Percentiles rank a stretch among this genome's conserved stretches.
These are phyloP conservation scores for Pichia sp. DNA, from an alignment of 1,139 yeast species.

Conservation along the genomic window DNA sequence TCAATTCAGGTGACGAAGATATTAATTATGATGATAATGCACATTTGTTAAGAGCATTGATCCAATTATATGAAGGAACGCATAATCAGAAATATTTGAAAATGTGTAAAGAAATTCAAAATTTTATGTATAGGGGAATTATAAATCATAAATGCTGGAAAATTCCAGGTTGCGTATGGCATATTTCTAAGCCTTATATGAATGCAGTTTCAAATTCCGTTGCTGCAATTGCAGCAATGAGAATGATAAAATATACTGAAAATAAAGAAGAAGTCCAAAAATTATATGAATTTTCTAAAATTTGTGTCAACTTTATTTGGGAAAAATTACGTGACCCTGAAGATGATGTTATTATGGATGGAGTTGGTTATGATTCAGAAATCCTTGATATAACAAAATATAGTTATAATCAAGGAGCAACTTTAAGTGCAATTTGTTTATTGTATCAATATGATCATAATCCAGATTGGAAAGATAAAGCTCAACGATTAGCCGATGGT, in stretches of 20 bases:
- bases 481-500: slow-evolving; percentile 56
- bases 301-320: slow-evolving; percentile 35
- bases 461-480: slow-evolving; percentile 48
- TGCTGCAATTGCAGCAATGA: slow-evolving; percentile 54
- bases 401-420: slow-evolving; percentile 68
- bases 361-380: slow-evolving; percentile 46
- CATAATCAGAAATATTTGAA: slow-evolving; percentile 48
- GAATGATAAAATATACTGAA: slow-evolving; percentile 38
- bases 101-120: slow-evolving; percentile 51
- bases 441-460: slow-evolving; percentile 50
- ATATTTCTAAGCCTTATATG: slow-evolving; percentile 50
- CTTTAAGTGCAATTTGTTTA: slow-evolving; percentile 49
- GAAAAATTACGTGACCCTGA: slow-evolving; percentile 44
- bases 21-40: slow-evolving; percentile 75
- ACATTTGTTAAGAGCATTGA: slow-evolving; percentile 61
- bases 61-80: slow-evolving; percentile 67
- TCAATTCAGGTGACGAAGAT: slow-evolving; percentile 50
- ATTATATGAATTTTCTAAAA: slow-evolving; percentile 37
- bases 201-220: slow-evolving; percentile 71
- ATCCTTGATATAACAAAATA: slow-evolving; percentile 49
- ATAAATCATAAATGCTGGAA: slow-evolving; percentile 35
- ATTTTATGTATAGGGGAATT: slow-evolving; percentile 59
- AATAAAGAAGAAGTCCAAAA: slow-evolving; percentile 11
- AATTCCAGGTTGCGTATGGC: slow-evolving; percentile 60
- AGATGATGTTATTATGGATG: slow-evolving; percentile 59